phyloP scores from a whole-genome alignment of 352 stramenopile species.

The Halophytophthora polymorphica region DNA sequence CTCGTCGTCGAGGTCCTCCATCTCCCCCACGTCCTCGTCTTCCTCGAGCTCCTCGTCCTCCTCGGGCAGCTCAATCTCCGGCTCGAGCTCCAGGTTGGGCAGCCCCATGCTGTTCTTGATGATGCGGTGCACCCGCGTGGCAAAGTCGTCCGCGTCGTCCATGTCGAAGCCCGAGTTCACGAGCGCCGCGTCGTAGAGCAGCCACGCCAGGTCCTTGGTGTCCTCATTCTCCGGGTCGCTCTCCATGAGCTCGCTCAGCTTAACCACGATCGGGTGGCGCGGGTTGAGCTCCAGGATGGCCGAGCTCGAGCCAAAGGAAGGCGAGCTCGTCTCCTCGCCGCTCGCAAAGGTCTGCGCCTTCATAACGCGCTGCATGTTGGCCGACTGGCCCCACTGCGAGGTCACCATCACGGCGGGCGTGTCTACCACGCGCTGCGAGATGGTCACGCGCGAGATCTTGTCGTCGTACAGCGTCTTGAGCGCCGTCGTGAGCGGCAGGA shows the following conservation, averaged over 20 bases:
- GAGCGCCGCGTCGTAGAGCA: constrained; percentile 97
- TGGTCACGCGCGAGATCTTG: constrained; percentile 94
- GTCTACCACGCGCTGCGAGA: constrained; percentile 93
- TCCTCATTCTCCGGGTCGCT: constrained; percentile 72
- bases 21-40: constrained; percentile 24
- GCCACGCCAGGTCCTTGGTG: constrained; percentile 93
- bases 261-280: constrained; percentile 96
- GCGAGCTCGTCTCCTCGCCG: constrained; percentile 32
- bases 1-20: constrained; percentile 28
- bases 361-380: constrained; percentile 99
- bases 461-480: constrained; percentile 95
- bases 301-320: constrained; percentile 47
- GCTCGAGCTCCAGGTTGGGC: constrained; percentile 89
- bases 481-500: constrained; percentile 93
- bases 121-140: constrained; percentile 90
- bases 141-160: constrained; percentile 92
- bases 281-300: constrained; percentile 99
- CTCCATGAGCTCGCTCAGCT: constrained; percentile 89
- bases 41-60: constrained; percentile 50
- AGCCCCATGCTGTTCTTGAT: constrained; percentile 93
- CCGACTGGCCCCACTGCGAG: constrained; percentile 96
- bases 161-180: constrained; percentile 97
- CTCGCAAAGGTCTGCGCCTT: constrained; percentile 96
- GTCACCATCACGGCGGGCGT: constrained; percentile 96
- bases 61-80: constrained; percentile 93